These are phyloP conservation scores for Spinellus fusiger DNA, from an alignment of 192 early-diverging fungal species.

Conservation along the genomic window DNA sequence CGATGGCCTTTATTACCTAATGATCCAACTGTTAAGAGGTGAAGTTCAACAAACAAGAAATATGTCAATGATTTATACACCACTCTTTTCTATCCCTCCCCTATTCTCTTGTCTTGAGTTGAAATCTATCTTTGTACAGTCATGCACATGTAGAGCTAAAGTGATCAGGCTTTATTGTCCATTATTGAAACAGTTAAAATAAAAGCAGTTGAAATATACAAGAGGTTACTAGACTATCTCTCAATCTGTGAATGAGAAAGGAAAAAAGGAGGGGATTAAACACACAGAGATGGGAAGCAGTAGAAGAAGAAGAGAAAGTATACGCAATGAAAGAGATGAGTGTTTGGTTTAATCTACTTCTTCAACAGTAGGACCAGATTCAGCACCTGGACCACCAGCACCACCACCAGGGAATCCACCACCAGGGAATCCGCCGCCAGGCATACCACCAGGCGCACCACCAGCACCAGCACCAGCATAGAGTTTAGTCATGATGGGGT, in stretches of 20 bases:
- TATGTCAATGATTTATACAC: too few relatives aligned
- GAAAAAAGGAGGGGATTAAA: neutral
- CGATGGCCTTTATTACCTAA: too few relatives aligned
- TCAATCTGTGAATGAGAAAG: neutral
- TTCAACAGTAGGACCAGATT: constrained; percentile 22
- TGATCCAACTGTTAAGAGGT: too few relatives aligned
- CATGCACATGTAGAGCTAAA: too few relatives aligned
- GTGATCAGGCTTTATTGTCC: neutral
- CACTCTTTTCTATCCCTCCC: too few relatives aligned
- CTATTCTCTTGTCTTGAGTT: too few relatives aligned
- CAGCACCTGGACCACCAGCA: constrained; percentile 47
- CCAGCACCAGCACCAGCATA: constrained; percentile 66
- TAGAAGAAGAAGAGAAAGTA: neutral
- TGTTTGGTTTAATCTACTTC: constrained; percentile 19
- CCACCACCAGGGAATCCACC: constrained; percentile 18
- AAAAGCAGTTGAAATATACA: neutral
- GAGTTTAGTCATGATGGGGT: constrained; percentile 95
- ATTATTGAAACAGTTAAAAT: neutral
- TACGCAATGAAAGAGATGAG: neutral
- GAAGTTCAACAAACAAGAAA: too few relatives aligned
- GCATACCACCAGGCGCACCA: constrained; percentile 36
- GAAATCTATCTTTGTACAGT: too few relatives aligned
- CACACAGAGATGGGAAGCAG: neutral
- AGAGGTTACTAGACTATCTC: neutral
- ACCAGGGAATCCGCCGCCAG: constrained; percentile 36